phyloP scores from a whole-genome alignment of 306 rosid species.

The Medicago lupulina region DNA sequence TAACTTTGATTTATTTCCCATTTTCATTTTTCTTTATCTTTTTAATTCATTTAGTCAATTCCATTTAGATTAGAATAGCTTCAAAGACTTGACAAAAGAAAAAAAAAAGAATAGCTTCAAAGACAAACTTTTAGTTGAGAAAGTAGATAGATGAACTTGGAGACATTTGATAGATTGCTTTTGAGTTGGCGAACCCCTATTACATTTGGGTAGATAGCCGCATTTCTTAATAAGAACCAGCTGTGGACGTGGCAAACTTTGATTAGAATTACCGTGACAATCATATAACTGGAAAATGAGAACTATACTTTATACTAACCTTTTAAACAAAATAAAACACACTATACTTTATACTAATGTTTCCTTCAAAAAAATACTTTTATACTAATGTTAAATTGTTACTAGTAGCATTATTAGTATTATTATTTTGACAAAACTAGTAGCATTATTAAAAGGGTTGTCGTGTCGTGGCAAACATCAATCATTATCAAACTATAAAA shows the following conservation, averaged over 20 bases:
- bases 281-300: not conserved
- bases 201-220: not conserved
- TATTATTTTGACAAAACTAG: not conserved
- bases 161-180: not conserved
- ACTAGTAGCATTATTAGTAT: not conserved
- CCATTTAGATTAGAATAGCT: not conserved
- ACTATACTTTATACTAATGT: too few relatives aligned
- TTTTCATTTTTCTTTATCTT: too few relatives aligned
- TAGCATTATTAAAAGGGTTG: not conserved
- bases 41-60: not conserved
- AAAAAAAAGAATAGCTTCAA: too few relatives aligned
- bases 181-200: not conserved
- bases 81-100: too few relatives aligned
- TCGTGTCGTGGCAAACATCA: not conserved
- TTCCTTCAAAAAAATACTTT: too few relatives aligned
- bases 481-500: not conserved
- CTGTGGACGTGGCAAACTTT: not conserved
- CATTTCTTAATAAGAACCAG: not conserved
- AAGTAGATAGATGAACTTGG: not conserved
- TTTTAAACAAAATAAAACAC: too few relatives aligned
- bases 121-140: not conserved
- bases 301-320: too few relatives aligned
- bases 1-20: too few relatives aligned
- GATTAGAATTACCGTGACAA: not conserved
- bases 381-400: too few relatives aligned